Conservation (phyloP, 352 stramenopile species). For the Globisporangium emineosum region DNA sequence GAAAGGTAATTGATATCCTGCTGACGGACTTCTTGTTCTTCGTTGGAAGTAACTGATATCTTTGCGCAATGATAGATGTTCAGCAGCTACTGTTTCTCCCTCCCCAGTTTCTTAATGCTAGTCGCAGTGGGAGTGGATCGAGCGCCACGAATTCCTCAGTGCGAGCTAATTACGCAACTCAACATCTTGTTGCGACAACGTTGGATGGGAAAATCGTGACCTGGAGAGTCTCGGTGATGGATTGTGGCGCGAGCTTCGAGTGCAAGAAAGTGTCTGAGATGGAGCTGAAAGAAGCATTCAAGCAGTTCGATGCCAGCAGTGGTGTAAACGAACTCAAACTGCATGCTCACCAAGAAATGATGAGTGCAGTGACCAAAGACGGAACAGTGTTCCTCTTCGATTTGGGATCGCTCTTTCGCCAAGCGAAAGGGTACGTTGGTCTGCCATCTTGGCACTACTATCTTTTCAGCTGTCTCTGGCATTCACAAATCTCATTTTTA, state of each 20-base stretch:
- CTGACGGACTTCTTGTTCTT: too few species aligned
- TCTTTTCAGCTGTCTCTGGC: too few species aligned
- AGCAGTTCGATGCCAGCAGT: constrained; percentile 50
- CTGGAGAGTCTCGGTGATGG: constrained; percentile 42
- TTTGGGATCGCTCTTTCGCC: constrained; percentile 38
- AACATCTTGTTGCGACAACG: constrained; percentile 45
- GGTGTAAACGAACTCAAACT: constrained; percentile 65
- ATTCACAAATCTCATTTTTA: neutral
- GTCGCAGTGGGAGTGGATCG: constrained; percentile 30
- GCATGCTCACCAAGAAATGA: constrained; percentile 51
- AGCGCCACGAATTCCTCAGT: constrained; percentile 11
- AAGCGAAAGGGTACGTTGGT: constrained; percentile 51
- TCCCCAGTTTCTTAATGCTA: constrained; percentile 33
- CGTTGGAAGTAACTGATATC: too few species aligned
- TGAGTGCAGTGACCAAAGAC: constrained; percentile 54
- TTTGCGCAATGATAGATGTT: constrained; percentile 41
- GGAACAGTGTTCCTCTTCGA: constrained; percentile 76
- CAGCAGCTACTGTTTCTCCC: constrained; percentile 65
- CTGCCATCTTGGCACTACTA: too few species aligned
- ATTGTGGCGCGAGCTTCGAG: constrained; percentile 29
- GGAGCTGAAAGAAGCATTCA: constrained; percentile 59
- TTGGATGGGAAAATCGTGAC: constrained; percentile 58
- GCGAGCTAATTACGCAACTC: constrained; percentile 13
- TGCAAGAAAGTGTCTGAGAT: constrained; percentile 54
- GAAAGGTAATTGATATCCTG: too few species aligned